Percentiles rank a stretch among this genome's conserved stretches.
Evolutionary conservation across 371 early-diverging fungal genomes (phyloP).

Genomic region (Gilbertella persicaria): DNA sequence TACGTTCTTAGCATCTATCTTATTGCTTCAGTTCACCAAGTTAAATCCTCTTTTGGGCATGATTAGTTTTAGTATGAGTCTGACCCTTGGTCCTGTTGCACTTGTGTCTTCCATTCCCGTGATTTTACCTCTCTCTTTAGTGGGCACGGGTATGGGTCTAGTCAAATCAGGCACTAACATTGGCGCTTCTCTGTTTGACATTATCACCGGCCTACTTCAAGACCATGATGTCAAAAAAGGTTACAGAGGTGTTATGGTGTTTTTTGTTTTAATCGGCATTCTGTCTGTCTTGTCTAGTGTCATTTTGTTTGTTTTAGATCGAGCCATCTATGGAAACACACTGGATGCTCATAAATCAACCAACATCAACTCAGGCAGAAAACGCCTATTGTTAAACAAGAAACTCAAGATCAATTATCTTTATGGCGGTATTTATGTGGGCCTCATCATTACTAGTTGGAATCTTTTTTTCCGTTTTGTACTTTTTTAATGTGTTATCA

Average conservation of each 20-base stretch:
- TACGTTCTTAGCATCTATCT: constrained; percentile 48
- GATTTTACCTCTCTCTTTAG: constrained; percentile 53
- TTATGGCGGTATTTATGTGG: constrained; percentile 45
- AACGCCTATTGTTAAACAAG: constrained; percentile 11
- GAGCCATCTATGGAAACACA: constrained; percentile 44
- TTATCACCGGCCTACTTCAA: constrained; percentile 65
- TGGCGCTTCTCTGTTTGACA: constrained; percentile 67
- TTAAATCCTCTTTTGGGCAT: constrained; percentile 60
- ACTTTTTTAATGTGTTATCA: too few species aligned
- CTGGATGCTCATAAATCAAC: constrained; percentile 29
- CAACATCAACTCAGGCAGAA: constrained; percentile 5
- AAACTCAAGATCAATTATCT: constrained; percentile 44
- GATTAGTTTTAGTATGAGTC: constrained; percentile 62
- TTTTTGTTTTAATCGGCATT: constrained; percentile 51
- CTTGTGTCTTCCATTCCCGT: constrained; percentile 69
- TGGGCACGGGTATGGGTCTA: constrained; percentile 74
- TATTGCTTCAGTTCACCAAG: constrained; percentile 55
- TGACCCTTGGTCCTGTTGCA: constrained; percentile 69
- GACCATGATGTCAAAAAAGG: constrained; percentile 49
- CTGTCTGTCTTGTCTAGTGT: constrained; percentile 46
- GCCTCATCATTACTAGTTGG: constrained; percentile 50
- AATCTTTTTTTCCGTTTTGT: constrained; percentile 46
- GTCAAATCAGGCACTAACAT: constrained; percentile 69
- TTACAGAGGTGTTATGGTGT: constrained; percentile 57
- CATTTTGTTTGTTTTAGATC: constrained; percentile 43